Evolutionary conservation across 2,329 filamentous ascomycete species (phyloP), one percentile per base, ranked within the genome.

Genomic region (Thelonectria rubi): DNA sequence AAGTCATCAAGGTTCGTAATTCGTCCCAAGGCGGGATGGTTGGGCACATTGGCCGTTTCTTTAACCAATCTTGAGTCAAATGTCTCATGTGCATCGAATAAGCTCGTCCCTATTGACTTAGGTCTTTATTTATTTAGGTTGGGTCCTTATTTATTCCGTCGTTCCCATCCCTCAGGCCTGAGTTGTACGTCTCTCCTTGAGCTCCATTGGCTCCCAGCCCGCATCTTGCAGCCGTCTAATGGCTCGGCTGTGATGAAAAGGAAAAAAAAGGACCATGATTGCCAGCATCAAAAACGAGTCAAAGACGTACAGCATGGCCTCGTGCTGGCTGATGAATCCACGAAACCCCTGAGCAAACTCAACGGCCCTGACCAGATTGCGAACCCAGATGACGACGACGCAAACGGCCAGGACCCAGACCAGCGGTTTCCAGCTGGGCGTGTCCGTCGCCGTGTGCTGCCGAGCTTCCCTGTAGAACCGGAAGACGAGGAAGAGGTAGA

Each of bases 341-440:
- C 59, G 56, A 11, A 62, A 62, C 3, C 60, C 60, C n/a, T 62
- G 60, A 3, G 49, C 51, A 26, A 55, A 59, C n/a, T 62, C 60
- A 8, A 62, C 52, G 3, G 55, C 60, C 12, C 60, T 54, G 10
- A 62, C 60, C 15, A 62, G 39, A 15, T 62, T 62, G 1, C 60
- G 55, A 15, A 62, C 15, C 60, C 60, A 62, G 21, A 62, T 47
- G 11, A 46, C 55, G 17, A 59, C 34, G n/a, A 59, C 56, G 8
- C 43, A 54, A 3, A 37, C 14, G 3, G 18, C 50, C 18, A 62
- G 20, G 30, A 59, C 50, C 14, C 32, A 34, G 14, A 60, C 55
- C 15, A 55, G 59, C 2, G 46, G 45, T 21, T 46, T 54, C 60
- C 60, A 62, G 2, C 10, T 15, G 1, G 43, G 55, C 6, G 39